Evolutionary conservation across 805 yeast species (phyloP).

Genomic region (Maudiozyma barnettii): DNA sequence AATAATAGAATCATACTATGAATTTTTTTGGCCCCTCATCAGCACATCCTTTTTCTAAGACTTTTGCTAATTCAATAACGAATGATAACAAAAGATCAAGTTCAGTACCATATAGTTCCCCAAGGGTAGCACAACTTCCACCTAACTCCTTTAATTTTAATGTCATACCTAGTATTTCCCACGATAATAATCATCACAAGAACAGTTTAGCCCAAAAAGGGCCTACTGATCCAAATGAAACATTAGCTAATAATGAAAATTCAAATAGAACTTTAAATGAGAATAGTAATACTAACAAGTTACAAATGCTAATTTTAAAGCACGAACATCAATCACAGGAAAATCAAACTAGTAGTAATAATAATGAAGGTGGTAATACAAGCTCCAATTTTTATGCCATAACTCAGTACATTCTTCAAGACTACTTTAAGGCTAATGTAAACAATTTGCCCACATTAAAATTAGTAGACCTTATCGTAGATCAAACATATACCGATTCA

Average conservation of each 20-base stretch:
- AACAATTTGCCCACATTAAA: slow-evolving; percentile 14
- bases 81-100: background rate
- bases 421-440: slow-evolving; percentile 23
- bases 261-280: background rate
- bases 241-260: too few species aligned
- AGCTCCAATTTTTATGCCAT: slow-evolving; percentile 22
- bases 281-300: slow-evolving; percentile 11
- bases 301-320: slow-evolving; percentile 10
- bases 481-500: slow-evolving; percentile 29
- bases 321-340: slow-evolving; percentile 16
- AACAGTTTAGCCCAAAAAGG: background rate
- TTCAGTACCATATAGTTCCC: background rate
- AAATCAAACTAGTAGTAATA: slow-evolving; percentile 5
- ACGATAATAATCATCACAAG: background rate
- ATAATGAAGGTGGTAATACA: slow-evolving; percentile 3
- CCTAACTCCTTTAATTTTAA: background rate
- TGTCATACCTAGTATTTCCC: background rate
- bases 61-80: background rate
- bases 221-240: background rate
- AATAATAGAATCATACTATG: background rate
- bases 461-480: slow-evolving; percentile 26
- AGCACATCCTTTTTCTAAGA: background rate
- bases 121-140: background rate
- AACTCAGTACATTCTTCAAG: slow-evolving; percentile 24
- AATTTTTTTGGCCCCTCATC: slow-evolving; percentile 3